Conservation (phyloP, 768 basidiomycete genomes). For the Suillus americanus region DNA sequence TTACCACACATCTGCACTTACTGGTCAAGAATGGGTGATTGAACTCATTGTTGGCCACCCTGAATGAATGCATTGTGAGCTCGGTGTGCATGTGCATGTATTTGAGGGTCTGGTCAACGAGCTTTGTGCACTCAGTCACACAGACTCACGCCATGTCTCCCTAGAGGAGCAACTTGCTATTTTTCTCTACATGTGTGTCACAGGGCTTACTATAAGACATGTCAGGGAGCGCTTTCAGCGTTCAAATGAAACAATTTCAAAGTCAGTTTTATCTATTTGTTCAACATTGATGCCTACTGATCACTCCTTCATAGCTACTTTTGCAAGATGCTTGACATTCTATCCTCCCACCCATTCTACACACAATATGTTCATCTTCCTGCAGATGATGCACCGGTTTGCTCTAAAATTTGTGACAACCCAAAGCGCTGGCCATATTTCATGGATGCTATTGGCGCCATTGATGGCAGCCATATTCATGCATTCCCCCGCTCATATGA, state of each 20-base stretch:
- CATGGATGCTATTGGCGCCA: neutral
- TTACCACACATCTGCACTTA: neutral
- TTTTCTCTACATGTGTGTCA: constrained; percentile 29
- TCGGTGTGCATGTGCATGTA: constrained; percentile 9
- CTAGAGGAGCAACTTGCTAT: constrained; percentile 39
- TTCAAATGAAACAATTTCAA: neutral
- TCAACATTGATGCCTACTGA: neutral
- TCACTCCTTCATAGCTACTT: constrained; percentile 17
- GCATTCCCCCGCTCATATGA: neutral
- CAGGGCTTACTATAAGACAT: constrained; percentile 6
- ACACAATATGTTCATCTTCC: constrained; percentile 16
- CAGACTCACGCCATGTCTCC: constrained; percentile 22
- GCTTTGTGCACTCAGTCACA: neutral
- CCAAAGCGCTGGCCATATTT: neutral
- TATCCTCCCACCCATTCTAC: constrained; percentile 27
- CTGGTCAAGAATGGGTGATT: constrained; percentile 2
- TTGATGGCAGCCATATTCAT: neutral
- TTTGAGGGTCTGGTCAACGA: neutral
- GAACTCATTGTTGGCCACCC: constrained; percentile 22
- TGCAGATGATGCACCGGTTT: neutral
- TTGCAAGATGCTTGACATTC: constrained; percentile 18
- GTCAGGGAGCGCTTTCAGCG: constrained; percentile 7
- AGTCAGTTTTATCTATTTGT: neutral
- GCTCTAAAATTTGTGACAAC: neutral
- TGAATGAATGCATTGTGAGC: constrained; percentile 15